Evolutionary conservation across 257 asterid genomes (phyloP), one percentile per base, ranked within the genome.

Genomic region (Fraxinus americana): DNA sequence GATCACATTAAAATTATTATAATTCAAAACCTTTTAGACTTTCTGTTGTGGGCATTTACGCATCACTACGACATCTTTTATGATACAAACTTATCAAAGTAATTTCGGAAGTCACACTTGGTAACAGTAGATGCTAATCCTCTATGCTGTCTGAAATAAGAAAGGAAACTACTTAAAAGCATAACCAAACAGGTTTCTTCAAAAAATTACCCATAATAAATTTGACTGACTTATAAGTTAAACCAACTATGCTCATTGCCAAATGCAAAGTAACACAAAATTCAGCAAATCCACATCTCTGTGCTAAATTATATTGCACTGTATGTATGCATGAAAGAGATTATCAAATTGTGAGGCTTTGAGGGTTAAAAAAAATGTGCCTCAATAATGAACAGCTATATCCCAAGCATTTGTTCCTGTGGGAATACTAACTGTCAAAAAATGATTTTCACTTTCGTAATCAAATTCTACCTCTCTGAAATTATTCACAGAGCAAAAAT

Each of bases 371-470:
- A 72, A 82, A 78, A 75, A 25, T 11, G 38, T 61, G 66, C 67
- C 77, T 85, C 84, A 88, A 66, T 83, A 85, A 78, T 76, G 82
- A 75, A 85, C 74, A 52, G 59, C 66, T 68, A 90, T 72, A 57
- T 90, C 90, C 94, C 94, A 90, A 13, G 83, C 76, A 77, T 27
- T 79, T 50, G 84, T 78, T 77, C 83, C 91, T 1, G 38, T 65
- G 13, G 90, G 87, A 79, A 88, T 77, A n/a, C 48, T 25, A 76
- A 88, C 78, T 50, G 79, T 79, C 74, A 90, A 77, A 61, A 88
- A 80, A 73, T 82, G 81, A 5, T 83, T 38, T 65, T 88, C 80
- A 16, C 70, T 78, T 70, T 78, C 76, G 78, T 66, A 86, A 16
- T 78, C 34, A 13, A 82, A 86, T 14, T 71, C 84, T 74, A 39